These are phyloP conservation scores for Achlya hypogyna DNA, from an alignment of 352 stramenopile genomes.

Conservation along the genomic window DNA sequence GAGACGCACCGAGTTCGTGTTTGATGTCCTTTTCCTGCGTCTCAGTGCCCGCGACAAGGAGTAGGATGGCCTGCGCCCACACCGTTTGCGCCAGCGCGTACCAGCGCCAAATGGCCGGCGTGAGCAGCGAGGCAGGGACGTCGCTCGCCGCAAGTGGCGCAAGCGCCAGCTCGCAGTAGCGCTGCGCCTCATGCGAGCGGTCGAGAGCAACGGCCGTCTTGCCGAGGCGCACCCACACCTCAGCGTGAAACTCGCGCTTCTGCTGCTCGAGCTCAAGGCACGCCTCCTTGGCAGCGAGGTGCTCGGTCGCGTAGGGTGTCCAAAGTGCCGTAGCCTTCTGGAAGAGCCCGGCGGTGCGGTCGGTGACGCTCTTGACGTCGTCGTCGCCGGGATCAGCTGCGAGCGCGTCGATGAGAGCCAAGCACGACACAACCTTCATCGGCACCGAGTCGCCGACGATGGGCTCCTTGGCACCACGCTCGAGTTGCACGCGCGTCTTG, in stretches of 20 bases:
- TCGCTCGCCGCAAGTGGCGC: constrained; percentile 20
- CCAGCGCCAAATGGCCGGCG: constrained; percentile 46
- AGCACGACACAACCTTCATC: constrained; percentile 41
- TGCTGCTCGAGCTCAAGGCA: constrained; percentile 48
- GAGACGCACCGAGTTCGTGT: constrained; percentile 28
- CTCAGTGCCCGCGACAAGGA: constrained; percentile 33
- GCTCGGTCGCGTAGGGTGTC: constrained; percentile 30
- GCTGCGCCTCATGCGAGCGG: constrained; percentile 40
- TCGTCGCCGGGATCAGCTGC: background rate
- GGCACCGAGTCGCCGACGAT: constrained; percentile 29
- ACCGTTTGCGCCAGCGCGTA: constrained; percentile 54
- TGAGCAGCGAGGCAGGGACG: constrained; percentile 23
- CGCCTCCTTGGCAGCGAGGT: constrained; percentile 27
- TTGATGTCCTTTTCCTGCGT: constrained; percentile 27
- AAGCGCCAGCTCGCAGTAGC: constrained; percentile 40
- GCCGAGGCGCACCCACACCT: constrained; percentile 62
- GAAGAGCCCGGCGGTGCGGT: constrained; percentile 44
- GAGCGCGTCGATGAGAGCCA: constrained; percentile 29
- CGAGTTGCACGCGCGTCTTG: constrained; percentile 49
- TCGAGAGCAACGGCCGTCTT: constrained; percentile 47
- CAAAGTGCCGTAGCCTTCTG: constrained; percentile 52
- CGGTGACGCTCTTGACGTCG: constrained; percentile 17
- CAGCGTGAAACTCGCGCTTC: constrained; percentile 46
- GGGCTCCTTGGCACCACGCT: constrained; percentile 64
- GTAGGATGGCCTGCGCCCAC: constrained; percentile 42